Conservation (phyloP, 2,329 filamentous ascomycete genomes). For the Lachnum nothofagi region DNA sequence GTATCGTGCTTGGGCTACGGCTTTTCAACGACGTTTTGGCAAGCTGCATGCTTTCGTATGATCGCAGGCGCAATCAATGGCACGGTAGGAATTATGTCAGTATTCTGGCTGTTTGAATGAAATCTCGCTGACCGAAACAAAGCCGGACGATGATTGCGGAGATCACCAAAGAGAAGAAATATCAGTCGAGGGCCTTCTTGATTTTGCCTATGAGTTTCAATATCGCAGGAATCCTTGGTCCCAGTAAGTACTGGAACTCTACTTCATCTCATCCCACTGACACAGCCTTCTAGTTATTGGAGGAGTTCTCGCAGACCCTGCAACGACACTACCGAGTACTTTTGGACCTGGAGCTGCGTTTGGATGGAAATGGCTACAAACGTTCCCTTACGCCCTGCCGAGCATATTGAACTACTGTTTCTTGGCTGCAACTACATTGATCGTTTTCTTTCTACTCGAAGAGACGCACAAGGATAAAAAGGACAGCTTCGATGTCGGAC, state of each 20-base stretch:
- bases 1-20: slow-evolving; percentile 62
- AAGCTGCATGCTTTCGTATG: slow-evolving; percentile 53
- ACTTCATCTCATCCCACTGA: background rate
- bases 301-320: slow-evolving; percentile 41
- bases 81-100: slow-evolving; percentile 64
- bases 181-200: slow-evolving; percentile 39
- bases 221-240: slow-evolving; percentile 42
- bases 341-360: slow-evolving; percentile 35
- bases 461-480: slow-evolving; percentile 32
- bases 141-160: slow-evolving; percentile 67
- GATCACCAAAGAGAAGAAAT: slow-evolving; percentile 64
- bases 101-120: slow-evolving; percentile 41
- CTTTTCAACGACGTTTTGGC: slow-evolving; percentile 55
- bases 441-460: slow-evolving; percentile 33
- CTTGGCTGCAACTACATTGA: slow-evolving; percentile 26
- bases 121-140: slow-evolving; percentile 20
- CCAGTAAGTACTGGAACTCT: slow-evolving; percentile 46
- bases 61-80: slow-evolving; percentile 63
- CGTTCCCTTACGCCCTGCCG: slow-evolving; percentile 41
- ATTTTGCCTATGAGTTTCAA: slow-evolving; percentile 62
- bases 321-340: slow-evolving; percentile 31
- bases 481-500: slow-evolving; percentile 18
- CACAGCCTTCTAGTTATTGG: slow-evolving; percentile 29
- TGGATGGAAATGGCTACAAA: slow-evolving; percentile 31
- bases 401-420: slow-evolving; percentile 34